Base-by-base conservation (phyloP, 768 basidiomycete species). In the Macrolepiota albuminosa region DNA sequence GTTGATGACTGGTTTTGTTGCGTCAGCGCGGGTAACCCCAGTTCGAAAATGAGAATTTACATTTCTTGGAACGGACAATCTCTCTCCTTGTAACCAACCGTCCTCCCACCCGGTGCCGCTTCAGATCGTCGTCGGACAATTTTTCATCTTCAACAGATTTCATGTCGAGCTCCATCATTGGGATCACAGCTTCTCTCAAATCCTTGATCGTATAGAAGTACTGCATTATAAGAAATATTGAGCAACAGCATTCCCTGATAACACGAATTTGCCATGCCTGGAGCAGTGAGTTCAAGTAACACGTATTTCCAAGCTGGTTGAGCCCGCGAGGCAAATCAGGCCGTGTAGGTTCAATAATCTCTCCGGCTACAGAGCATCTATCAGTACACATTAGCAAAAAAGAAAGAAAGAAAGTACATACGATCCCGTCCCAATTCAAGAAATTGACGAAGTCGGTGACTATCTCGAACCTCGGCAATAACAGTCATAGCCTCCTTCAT, bases 151-250 rank as follows among this genome's bases (percentile, higher is more conserved):
- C 86, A 14, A 87, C 60, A 0, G 78, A 66, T 64, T 87, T 87
- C 58, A 80, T 58, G 51, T 81, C 82, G 42, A 79, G 68, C 58
- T 82, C 79, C 29, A 80, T 80, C 76, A 87, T 78, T 21, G 81
- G 83, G 34, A 75, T 75, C 9, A 96, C 85, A 6, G 89, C 86
- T 21, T 88, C 86, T 36, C 95, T 83, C 31, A 97, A 82, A 39
- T 95, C 91, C 68, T 84, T 89, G 72, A 97, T 93, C n/a, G 94
- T 96, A 71, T 94, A 96, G 70, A 97, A 95, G 71, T 96, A 97
- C 89, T 96, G 69, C 52, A 58, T 18, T 36, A 47, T 51, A 61
- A 8, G 57, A 29, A n/a, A 33, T 37, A 1, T 26, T 52, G 26
- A 48, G 18, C 29, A 43, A 49, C 21, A 43, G 26, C n/a, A 36